Conservation (phyloP, 306 rosid genomes). For the Sicyos baderoa region DNA sequence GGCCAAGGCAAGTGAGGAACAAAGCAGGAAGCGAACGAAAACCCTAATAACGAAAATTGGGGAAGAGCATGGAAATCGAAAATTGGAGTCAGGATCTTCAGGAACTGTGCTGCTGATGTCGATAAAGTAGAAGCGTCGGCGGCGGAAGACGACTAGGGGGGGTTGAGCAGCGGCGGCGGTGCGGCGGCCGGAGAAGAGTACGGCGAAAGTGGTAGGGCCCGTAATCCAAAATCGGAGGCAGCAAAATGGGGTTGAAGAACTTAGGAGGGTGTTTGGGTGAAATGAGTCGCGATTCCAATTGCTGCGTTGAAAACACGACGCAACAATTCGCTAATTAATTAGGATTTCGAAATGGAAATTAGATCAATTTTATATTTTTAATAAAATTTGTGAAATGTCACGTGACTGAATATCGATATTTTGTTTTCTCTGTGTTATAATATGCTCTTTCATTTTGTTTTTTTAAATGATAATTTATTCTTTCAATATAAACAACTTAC, state of each 20-base stretch:
- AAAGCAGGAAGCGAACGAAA: not conserved
- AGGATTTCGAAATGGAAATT: no score
- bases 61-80: not conserved
- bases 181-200: not conserved
- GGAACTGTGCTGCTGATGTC: not conserved
- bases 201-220: not conserved
- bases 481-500: no score
- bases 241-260: not conserved
- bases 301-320: slow-evolving; percentile 16
- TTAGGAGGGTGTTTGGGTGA: not conserved
- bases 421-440: no score
- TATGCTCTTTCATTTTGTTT: no score
- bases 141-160: no score
- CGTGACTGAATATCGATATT: no score
- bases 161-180: not conserved
- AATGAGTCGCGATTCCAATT: not conserved
- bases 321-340: no score
- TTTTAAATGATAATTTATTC: no score
- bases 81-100: not conserved
- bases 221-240: not conserved
- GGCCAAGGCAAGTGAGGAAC: not conserved
- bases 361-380: no score
- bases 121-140: slow-evolving; percentile 1
- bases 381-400: no score
- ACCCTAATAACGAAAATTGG: slow-evolving; percentile 9